phyloP scores from a whole-genome alignment of 768 basidiomycete species.

The Macrolepiota fuliginosa region DNA sequence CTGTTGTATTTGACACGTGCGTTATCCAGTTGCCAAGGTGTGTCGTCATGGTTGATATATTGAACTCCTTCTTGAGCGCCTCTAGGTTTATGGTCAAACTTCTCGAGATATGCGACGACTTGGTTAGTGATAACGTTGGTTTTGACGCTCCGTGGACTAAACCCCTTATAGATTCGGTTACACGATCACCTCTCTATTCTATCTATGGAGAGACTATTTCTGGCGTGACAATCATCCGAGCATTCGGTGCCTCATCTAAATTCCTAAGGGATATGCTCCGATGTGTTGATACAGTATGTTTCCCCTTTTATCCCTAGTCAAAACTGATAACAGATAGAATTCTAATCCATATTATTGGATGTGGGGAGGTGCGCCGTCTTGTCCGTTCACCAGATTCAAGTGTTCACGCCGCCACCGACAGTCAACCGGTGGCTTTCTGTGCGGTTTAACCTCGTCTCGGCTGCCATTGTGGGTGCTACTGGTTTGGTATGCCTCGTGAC shows the following conservation, averaged over 20 bases:
- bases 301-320: not conserved
- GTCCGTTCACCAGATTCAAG: not conserved
- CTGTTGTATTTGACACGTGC: not conserved
- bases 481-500: constrained; percentile 65
- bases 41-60: not conserved
- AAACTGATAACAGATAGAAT: constrained; percentile 28
- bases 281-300: constrained; percentile 73
- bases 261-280: constrained; percentile 83
- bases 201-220: constrained; percentile 45
- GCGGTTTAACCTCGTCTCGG: constrained; percentile 82
- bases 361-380: constrained; percentile 64
- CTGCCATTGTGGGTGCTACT: constrained; percentile 69
- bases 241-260: constrained; percentile 87
- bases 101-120: constrained; percentile 83
- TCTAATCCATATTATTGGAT: constrained; percentile 86
- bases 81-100: constrained; percentile 57
- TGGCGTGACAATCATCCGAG: constrained; percentile 54
- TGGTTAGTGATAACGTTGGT: constrained; percentile 38
- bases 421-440: constrained; percentile 91
- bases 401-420: constrained; percentile 22
- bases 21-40: constrained; percentile 35
- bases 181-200: constrained; percentile 43
- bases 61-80: constrained; percentile 7
- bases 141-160: not conserved
- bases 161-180: constrained; percentile 38